Conservation (phyloP, 495 filamentous ascomycete genomes). For the Penicillium atrosanguineum region DNA sequence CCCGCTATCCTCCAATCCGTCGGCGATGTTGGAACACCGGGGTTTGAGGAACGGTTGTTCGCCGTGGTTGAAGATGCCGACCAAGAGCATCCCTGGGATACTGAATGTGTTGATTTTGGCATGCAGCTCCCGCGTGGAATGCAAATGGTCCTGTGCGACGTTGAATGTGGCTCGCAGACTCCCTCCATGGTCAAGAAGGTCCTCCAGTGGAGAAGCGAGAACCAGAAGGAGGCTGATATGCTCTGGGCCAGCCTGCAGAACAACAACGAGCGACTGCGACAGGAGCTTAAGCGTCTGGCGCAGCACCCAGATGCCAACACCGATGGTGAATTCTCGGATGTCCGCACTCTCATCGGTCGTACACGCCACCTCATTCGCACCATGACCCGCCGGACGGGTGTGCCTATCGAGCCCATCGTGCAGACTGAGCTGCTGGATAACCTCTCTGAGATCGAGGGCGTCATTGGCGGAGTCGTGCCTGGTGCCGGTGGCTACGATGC, state of each 20-base stretch:
- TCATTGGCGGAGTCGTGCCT: slow-evolving; percentile 88
- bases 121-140: slow-evolving; percentile 64
- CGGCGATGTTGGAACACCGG: slow-evolving; percentile 58
- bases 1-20: slow-evolving; percentile 66
- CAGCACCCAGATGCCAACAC: slow-evolving; percentile 31
- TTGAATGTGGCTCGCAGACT: slow-evolving; percentile 90
- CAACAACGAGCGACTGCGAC: slow-evolving; percentile 69
- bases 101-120: slow-evolving; percentile 61
- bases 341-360: slow-evolving; percentile 43
- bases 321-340: slow-evolving; percentile 31
- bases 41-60: slow-evolving; percentile 65
- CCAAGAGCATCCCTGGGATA: slow-evolving; percentile 66
- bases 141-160: slow-evolving; percentile 87
- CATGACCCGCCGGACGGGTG: slow-evolving; percentile 70
- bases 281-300: slow-evolving; percentile 51
- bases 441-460: slow-evolving; percentile 66
- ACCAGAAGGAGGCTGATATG: slow-evolving; percentile 60
- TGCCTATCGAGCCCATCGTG: slow-evolving; percentile 86
- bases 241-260: slow-evolving; percentile 73
- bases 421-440: slow-evolving; percentile 85
- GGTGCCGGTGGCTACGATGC: slow-evolving; percentile 96
- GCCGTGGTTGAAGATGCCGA: slow-evolving; percentile 60
- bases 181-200: slow-evolving; percentile 94
- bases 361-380: slow-evolving; percentile 63
- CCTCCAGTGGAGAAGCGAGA: slow-evolving; percentile 72